These are phyloP conservation scores for Angomonas deanei DNA, from an alignment of 208 protist species.

Conservation along the genomic window DNA sequence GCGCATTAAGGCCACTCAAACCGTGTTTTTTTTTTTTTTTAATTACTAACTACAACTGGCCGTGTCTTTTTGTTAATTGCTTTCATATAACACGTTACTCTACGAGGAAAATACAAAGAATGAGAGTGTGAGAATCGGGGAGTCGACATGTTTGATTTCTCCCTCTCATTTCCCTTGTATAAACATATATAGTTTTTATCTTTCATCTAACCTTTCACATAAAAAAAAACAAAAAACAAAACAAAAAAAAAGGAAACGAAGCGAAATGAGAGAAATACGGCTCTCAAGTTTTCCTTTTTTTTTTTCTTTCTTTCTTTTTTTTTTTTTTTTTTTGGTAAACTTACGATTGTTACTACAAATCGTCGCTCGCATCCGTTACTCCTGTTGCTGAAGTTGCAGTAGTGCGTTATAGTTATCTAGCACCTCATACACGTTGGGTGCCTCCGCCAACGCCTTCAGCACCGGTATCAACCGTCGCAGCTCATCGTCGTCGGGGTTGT, in stretches of 20 bases:
- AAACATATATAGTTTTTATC: too few relatives aligned
- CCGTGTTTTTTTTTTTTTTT: too few relatives aligned
- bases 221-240: constrained; percentile 5
- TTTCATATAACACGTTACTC: too few relatives aligned
- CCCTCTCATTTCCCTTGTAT: too few relatives aligned
- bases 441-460: constrained; percentile 62
- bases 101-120: too few relatives aligned
- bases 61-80: too few relatives aligned
- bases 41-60: too few relatives aligned
- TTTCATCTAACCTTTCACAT: too few relatives aligned
- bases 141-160: too few relatives aligned
- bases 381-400: constrained; percentile 47
- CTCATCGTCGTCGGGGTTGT: constrained; percentile 66
- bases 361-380: not conserved
- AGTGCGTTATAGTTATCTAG: constrained; percentile 81
- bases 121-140: too few relatives aligned
- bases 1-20: too few relatives aligned
- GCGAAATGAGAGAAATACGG: not conserved
- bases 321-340: not conserved
- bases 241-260: constrained; percentile 12
- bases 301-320: not conserved
- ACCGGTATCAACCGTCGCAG: constrained; percentile 67
- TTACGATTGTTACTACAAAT: too few relatives aligned
- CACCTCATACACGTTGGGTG: constrained; percentile 68
- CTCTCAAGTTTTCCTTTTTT: not conserved